These are phyloP conservation scores for Pharus latifolius DNA, from an alignment of 176 grass and related monocot species.

Conservation along the genomic window DNA sequence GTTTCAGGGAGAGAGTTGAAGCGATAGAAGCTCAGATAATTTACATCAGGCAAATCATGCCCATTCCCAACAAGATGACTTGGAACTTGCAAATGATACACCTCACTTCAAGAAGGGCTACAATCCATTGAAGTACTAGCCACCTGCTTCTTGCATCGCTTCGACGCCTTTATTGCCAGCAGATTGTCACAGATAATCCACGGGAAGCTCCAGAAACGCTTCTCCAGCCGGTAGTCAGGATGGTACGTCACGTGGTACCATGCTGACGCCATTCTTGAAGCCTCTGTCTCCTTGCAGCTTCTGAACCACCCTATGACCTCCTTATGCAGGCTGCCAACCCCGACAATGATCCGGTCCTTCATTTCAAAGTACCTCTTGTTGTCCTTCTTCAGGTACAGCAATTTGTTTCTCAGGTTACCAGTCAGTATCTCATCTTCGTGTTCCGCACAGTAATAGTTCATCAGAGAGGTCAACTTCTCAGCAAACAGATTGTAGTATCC, in stretches of 20 bases:
- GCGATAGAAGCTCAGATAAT: too few species aligned
- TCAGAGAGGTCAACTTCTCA: constrained; percentile 61
- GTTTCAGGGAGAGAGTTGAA: too few species aligned
- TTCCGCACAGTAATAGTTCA: constrained; percentile 59
- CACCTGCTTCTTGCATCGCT: constrained; percentile 1
- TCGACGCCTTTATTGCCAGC: constrained; percentile 48
- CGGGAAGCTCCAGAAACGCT: constrained; percentile 68
- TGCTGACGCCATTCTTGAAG: constrained; percentile 58
- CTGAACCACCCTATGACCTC: constrained; percentile 52
- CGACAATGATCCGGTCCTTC: constrained; percentile 80
- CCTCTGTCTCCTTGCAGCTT: constrained; percentile 4
- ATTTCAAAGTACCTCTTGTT: constrained; percentile 80
- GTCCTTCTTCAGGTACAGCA: constrained; percentile 57
- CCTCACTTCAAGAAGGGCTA: neutral
- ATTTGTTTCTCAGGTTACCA: constrained; percentile 69
- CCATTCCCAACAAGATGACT: neutral
- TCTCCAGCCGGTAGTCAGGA: constrained; percentile 20
- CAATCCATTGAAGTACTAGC: neutral
- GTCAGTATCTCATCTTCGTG: constrained; percentile 92
- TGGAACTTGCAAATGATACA: neutral
- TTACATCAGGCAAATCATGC: neutral
- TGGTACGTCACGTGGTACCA: constrained; percentile 89
- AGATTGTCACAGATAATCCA: constrained; percentile 58
- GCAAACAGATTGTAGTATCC: constrained; percentile 45
- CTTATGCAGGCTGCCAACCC: constrained; percentile 37